These are phyloP conservation scores for Penicillium griseofulvum DNA, from an alignment of 2,329 filamentous ascomycete species.

Conservation along the genomic window DNA sequence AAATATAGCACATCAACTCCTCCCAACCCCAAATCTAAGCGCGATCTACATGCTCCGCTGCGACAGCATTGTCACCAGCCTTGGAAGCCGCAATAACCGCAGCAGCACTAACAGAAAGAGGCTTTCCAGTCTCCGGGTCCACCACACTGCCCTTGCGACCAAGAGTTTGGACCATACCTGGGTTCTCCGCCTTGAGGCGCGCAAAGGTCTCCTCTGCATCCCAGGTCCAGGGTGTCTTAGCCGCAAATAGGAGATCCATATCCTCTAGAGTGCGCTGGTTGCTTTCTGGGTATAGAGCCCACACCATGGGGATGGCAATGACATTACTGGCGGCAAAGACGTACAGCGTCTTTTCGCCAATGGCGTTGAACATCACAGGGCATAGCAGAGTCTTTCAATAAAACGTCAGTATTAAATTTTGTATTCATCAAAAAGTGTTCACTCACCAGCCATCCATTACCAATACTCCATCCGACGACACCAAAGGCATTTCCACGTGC, in stretches of 20 bases:
- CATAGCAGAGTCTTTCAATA: slow-evolving; percentile 48
- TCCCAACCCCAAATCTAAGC: slow-evolving; percentile 1
- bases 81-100: slow-evolving; percentile 3
- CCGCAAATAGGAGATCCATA: slow-evolving; percentile 70
- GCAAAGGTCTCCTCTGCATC: slow-evolving; percentile 66
- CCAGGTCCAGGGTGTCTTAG: slow-evolving; percentile 67
- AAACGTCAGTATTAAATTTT: slow-evolving; percentile 2
- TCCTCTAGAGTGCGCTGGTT: slow-evolving; percentile 72
- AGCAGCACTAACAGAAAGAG: slow-evolving; percentile 6
- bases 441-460: slow-evolving; percentile 63
- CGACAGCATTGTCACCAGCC: slow-evolving; percentile 2
- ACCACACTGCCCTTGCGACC: slow-evolving; percentile 33
- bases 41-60: slow-evolving; percentile 20
- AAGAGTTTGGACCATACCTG: slow-evolving; percentile 46
- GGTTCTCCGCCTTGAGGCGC: slow-evolving; percentile 60
- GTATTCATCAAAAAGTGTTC: slow-evolving; percentile 21
- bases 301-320: slow-evolving; percentile 66
- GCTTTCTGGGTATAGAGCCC: slow-evolving; percentile 71
- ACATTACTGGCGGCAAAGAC: slow-evolving; percentile 69
- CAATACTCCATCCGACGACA: slow-evolving; percentile 72
- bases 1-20: background rate
- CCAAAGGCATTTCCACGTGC: slow-evolving; percentile 75
- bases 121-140: slow-evolving; percentile 33
- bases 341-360: slow-evolving; percentile 70
- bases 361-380: slow-evolving; percentile 60